These are phyloP conservation scores for Adenanthera pavonina DNA, from an alignment of 306 rosid species.

Conservation along the genomic window DNA sequence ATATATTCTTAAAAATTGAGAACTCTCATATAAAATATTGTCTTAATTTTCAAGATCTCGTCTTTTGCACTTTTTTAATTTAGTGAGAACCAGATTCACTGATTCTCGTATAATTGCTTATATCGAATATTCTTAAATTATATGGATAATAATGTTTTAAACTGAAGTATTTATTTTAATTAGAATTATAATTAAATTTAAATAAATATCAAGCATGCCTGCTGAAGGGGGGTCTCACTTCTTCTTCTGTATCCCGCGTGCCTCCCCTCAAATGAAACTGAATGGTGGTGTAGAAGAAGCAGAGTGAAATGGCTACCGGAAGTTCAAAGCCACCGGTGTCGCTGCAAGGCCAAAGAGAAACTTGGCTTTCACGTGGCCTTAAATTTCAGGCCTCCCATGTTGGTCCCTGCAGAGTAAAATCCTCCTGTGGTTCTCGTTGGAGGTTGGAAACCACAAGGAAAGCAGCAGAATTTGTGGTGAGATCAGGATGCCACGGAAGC, in stretches of 20 bases:
- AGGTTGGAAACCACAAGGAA: constrained; percentile 31
- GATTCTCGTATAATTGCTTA: not conserved
- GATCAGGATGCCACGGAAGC: constrained; percentile 22
- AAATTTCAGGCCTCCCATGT: not conserved
- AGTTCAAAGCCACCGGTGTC: constrained; percentile 41
- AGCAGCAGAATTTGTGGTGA: constrained; percentile 1
- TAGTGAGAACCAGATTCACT: too few species aligned
- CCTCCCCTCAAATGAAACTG: not conserved
- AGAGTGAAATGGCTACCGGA: constrained; percentile 43
- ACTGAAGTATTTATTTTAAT: too few species aligned
- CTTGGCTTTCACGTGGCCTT: constrained; percentile 34
- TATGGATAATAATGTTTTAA: too few species aligned
- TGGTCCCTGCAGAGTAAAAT: constrained; percentile 16
- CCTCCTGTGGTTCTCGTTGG: not conserved
- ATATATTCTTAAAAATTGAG: not conserved
- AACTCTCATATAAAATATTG: too few species aligned
- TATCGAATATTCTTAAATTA: too few species aligned
- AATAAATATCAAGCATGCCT: not conserved
- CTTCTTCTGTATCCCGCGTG: not conserved
- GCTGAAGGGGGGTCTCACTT: not conserved
- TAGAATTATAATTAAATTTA: too few species aligned
- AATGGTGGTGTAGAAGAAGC: not conserved
- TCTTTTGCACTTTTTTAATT: too few species aligned
- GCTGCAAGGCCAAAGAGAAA: constrained; percentile 17
- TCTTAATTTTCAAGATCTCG: too few species aligned